Percentiles rank a stretch among this genome's conserved stretches.
Evolutionary conservation across 2,329 filamentous ascomycete species (phyloP).

Genomic region (Arthroderma sp.): DNA sequence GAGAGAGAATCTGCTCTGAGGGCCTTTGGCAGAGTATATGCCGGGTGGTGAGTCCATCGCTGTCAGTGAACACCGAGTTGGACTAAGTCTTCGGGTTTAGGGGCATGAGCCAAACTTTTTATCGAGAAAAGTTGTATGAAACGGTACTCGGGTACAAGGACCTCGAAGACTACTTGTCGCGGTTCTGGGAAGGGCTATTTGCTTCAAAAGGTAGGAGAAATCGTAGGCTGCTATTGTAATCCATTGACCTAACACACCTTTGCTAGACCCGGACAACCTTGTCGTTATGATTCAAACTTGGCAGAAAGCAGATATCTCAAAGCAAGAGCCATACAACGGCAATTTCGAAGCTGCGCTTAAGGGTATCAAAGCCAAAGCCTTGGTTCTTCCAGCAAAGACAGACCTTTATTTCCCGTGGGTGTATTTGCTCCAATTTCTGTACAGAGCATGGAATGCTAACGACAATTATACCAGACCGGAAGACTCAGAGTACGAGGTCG

Average conservation of each 20-base stretch:
- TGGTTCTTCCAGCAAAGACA: slow-evolving; percentile 59
- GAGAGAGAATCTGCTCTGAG: slow-evolving; percentile 48
- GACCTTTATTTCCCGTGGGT: slow-evolving; percentile 66
- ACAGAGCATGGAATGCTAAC: slow-evolving; percentile 5
- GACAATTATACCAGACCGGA: slow-evolving; percentile 41
- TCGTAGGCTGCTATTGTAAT: neutral
- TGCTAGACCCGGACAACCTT: slow-evolving; percentile 56
- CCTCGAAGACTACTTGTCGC: slow-evolving; percentile 60
- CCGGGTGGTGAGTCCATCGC: slow-evolving; percentile 43
- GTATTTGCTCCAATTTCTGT: neutral
- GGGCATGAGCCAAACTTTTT: slow-evolving; percentile 71
- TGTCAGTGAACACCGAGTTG: neutral
- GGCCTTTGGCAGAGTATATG: slow-evolving; percentile 61
- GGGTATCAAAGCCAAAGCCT: slow-evolving; percentile 56
- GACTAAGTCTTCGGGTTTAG: slow-evolving; percentile 18
- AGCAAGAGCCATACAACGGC: slow-evolving; percentile 54
- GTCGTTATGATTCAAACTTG: slow-evolving; percentile 65
- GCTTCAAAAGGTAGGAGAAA: slow-evolving; percentile 43
- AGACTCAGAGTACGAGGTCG: slow-evolving; percentile 62
- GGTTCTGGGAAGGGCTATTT: slow-evolving; percentile 66
- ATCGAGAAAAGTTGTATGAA: slow-evolving; percentile 57
- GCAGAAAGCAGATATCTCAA: slow-evolving; percentile 59
- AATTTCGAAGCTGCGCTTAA: slow-evolving; percentile 53
- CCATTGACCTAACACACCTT: neutral
- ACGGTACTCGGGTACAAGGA: slow-evolving; percentile 50